Evolutionary conservation across 371 early-diverging fungal species (phyloP).

Genomic region (Coemansia sp.): DNA sequence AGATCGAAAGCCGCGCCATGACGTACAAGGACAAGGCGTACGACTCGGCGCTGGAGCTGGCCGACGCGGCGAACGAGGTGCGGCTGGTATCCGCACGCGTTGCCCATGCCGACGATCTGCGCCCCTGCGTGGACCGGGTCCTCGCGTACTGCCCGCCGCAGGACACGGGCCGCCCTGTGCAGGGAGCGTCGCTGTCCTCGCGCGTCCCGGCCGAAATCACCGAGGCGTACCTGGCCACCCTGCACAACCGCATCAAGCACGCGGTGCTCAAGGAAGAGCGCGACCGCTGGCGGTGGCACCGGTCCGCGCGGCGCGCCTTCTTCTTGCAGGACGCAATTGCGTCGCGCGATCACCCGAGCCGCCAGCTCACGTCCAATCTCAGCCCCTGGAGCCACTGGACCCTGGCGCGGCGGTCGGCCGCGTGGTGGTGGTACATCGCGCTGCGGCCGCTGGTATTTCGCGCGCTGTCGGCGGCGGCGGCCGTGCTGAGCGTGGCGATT

Average conservation of each 20-base stretch:
- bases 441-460: slow-evolving; percentile 67
- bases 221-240: slow-evolving; percentile 35
- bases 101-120: slow-evolving; percentile 28
- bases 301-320: slow-evolving; percentile 44
- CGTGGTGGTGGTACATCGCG: slow-evolving; percentile 84
- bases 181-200: slow-evolving; percentile 4
- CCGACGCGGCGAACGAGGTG: slow-evolving; percentile 41
- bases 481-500: slow-evolving; percentile 65
- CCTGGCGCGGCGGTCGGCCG: slow-evolving; percentile 45
- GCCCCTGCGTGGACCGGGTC: slow-evolving; percentile 37
- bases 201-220: slow-evolving; percentile 31
- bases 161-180: slow-evolving; percentile 5
- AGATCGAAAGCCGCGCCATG: slow-evolving; percentile 68
- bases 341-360: slow-evolving; percentile 34
- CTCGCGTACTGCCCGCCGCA: slow-evolving; percentile 24
- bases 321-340: slow-evolving; percentile 50
- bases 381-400: slow-evolving; percentile 47
- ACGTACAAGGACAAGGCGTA: slow-evolving; percentile 68
- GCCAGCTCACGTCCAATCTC: slow-evolving; percentile 54
- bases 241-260: slow-evolving; percentile 46
- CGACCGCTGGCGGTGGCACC: slow-evolving; percentile 47
- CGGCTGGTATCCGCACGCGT: slow-evolving; percentile 33
- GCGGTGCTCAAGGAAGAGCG: slow-evolving; percentile 44
- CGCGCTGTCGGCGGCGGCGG: slow-evolving; percentile 59
- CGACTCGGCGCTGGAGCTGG: slow-evolving; percentile 48